Base-by-base conservation (phyloP, 2,329 filamentous ascomycete genomes). In the Biscogniauxia sp. region DNA sequence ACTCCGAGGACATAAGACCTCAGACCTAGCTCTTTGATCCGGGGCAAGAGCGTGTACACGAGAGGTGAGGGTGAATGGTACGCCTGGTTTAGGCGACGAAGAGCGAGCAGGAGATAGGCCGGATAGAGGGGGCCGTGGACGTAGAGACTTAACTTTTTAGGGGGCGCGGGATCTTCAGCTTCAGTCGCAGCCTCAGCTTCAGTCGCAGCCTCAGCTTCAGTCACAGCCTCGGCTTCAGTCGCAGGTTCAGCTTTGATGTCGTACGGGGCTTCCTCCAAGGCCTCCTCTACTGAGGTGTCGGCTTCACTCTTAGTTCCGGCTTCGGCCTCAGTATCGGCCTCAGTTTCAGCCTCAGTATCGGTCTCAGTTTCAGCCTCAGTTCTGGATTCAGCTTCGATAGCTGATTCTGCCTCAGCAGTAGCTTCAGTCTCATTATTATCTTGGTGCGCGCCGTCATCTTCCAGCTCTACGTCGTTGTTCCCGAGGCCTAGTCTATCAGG, bases 1-100 rank as follows among this genome's bases (percentile, higher is more conserved):
- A 85, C 88, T 54, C 89, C 90, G 0, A 94, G 81, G 6, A 91
- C 86, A 69, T 89, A 91, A 0, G 88, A 89, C 1, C 85, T 83
- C 1, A 89, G 81, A 1, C 90, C 90, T 0, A 91, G 79, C 52
- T 82, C 79, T 70, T 90, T 90, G 67, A 93, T 78, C 7, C 84
- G 82, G 0, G 90, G 88, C 0, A 93, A 78, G 25, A 93, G 74
- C 52, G 81, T 80, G 52, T 90, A 80, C 0, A 81, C 79, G 0
- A 90, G 78, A 0, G 82, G 78, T 0, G 89, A 92, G 0, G 84
- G 76, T 11, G 78, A 80, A 9, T 70, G 63, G 61, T 91, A 93
- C 1, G 79, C 77, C 1, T 75, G 77, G 66, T 87, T 82, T 3
- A 92, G 77, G 1, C 84, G 78, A 0, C 78, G 76, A 17, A 90